phyloP scores from a whole-genome alignment of 768 basidiomycete species.

The Epithele typhae region DNA sequence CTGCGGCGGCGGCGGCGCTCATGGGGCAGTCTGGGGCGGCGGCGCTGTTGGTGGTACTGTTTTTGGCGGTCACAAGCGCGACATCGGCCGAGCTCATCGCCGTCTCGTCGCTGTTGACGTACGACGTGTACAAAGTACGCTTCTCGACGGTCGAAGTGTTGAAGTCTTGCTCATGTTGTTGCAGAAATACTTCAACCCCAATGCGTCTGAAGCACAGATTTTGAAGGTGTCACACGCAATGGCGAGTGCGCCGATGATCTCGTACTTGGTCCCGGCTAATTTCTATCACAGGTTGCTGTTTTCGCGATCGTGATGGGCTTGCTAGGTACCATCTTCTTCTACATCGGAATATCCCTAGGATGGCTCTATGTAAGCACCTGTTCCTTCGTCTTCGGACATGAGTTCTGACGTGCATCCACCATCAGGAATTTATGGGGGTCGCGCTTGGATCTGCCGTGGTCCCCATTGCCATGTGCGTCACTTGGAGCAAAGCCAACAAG shows the following conservation, averaged over 20 bases:
- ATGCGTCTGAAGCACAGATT: conserved; percentile 72
- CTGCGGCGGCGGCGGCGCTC: conserved; percentile 79
- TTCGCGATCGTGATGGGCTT: conserved; percentile 79
- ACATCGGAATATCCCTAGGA: conserved; percentile 89
- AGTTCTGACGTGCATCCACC: not conserved
- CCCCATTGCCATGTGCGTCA: conserved; percentile 81
- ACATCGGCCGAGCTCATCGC: conserved; percentile 91
- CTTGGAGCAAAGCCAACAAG: conserved; percentile 84
- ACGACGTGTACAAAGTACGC: conserved; percentile 75
- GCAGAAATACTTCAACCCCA: conserved; percentile 75
- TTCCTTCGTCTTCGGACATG: too few species aligned
- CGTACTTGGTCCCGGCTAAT: not conserved
- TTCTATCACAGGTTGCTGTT: conserved; percentile 55
- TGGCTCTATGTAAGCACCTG: conserved; percentile 74
- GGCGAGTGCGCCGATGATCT: conserved; percentile 30
- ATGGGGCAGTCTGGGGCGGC: conserved; percentile 77
- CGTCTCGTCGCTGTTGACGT: conserved; percentile 78
- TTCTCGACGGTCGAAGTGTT: not conserved
- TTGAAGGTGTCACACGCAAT: conserved; percentile 64
- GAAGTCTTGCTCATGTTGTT: not conserved
- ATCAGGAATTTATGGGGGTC: conserved; percentile 85
- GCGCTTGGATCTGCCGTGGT: conserved; percentile 82
- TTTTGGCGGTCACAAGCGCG: conserved; percentile 83
- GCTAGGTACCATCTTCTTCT: conserved; percentile 83
- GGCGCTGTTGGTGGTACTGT: conserved; percentile 75